Conservation (phyloP, 1,284 basidiomycete genomes). For the Chiua sp. region DNA sequence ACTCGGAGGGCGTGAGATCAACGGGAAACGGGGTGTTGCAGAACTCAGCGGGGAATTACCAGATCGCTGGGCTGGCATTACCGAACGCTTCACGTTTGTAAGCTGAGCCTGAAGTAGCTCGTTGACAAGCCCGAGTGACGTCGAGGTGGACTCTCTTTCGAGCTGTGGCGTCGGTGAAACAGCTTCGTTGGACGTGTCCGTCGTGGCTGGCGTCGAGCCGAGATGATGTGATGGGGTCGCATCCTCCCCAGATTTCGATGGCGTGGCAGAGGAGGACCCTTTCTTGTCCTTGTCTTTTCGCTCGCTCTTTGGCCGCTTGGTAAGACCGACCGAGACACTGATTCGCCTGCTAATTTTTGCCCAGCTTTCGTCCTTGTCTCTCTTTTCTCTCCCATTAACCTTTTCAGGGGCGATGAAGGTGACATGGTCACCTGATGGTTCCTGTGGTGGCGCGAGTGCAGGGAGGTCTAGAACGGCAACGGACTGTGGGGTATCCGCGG, state of each 20-base stretch:
- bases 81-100: constrained; percentile 30
- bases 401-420: constrained; percentile 29
- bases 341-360: constrained; percentile 63
- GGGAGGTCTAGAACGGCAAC: constrained; percentile 7
- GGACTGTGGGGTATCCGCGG: constrained; percentile 9
- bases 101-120: constrained; percentile 35
- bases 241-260: constrained; percentile 13
- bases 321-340: constrained; percentile 55
- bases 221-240: constrained; percentile 3
- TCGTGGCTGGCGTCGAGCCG: background rate
- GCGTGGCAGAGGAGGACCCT: background rate
- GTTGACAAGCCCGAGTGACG: constrained; percentile 33
- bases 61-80: constrained; percentile 25
- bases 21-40: constrained; percentile 26
- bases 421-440: constrained; percentile 20
- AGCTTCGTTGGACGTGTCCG: constrained; percentile 4
- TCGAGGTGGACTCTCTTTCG: constrained; percentile 26
- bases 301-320: constrained; percentile 33
- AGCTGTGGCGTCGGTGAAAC: constrained; percentile 1
- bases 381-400: constrained; percentile 36
- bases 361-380: constrained; percentile 56
- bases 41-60: constrained; percentile 19
- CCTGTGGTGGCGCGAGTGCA: constrained; percentile 7
- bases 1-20: constrained; percentile 29
- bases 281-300: constrained; percentile 40